Evolutionary conservation across 805 yeast species (phyloP), one percentile per base, ranked within the genome.

Genomic region (Yamadazyma kitorensis): DNA sequence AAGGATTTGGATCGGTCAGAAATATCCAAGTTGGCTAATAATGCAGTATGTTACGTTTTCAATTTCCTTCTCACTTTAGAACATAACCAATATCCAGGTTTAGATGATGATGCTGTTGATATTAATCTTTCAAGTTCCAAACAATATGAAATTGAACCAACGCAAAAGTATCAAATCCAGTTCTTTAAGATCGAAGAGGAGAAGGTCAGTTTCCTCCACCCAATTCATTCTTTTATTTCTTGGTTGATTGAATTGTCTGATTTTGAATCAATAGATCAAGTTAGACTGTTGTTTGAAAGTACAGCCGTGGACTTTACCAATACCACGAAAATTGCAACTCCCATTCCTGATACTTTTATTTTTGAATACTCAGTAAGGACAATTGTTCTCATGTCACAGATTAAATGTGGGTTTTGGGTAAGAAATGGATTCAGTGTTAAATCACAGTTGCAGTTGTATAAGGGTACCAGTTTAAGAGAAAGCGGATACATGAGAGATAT

Each of bases 391-490:
- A 59, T 86, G 44, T 78, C 96, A 0, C 97, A 93, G 49, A 84
- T 91, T 6, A 82, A 86, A 40, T 79, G 84, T 0, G 96, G 96
- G 0, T 74, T 83, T 37, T 91, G 98, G 98, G 96, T 91, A 0
- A 74, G 98, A 49, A 91, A 91, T 57, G 98, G 98, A 0, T 73
- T 77, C 39, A 82, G 89, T 25, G 79, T 87, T 4, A 70, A 83
- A 25, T 78, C 80, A 17, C 98, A 91, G 52, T 70, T 84, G 43
- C 82, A 80, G 45, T 78, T 88, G 37, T 91, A 91, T 54, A 74
- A 83, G 24, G 81, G 77, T 39, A 74, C 88, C 9, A 84, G 87
- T 4, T 69, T 89, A 31, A 68, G 97, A 35, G 97, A 89, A 43
- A 76, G 78, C 40, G 95, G 96, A 0, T 89, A 72, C 51, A 68